These are phyloP conservation scores for Candida glaebosa DNA, from an alignment of 805 yeast genomes.

Conservation along the genomic window DNA sequence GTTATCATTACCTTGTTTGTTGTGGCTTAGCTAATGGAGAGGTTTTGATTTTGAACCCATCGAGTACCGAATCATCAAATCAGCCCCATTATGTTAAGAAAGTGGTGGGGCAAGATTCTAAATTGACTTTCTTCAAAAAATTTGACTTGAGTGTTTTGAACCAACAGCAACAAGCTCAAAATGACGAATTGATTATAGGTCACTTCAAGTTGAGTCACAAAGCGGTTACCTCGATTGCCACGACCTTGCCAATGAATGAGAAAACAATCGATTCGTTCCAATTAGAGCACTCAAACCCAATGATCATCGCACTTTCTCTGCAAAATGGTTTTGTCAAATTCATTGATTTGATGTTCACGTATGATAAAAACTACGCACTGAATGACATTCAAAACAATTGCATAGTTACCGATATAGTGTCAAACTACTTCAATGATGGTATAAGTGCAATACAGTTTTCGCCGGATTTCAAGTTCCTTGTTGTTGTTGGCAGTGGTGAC, in stretches of 20 bases:
- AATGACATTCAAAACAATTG: slow-evolving; percentile 18
- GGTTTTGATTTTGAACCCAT: slow-evolving; percentile 45
- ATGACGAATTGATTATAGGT: slow-evolving; percentile 31
- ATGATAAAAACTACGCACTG: slow-evolving; percentile 21
- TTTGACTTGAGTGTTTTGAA: slow-evolving; percentile 32
- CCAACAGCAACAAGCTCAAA: not conserved
- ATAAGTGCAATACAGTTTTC: slow-evolving; percentile 48
- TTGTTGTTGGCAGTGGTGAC: slow-evolving; percentile 55
- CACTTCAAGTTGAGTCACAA: slow-evolving; percentile 61
- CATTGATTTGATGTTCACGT: slow-evolving; percentile 45
- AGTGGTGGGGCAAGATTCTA: slow-evolving; percentile 24
- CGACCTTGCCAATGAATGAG: slow-evolving; percentile 21
- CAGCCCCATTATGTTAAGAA: slow-evolving; percentile 12
- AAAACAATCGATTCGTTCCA: slow-evolving; percentile 6
- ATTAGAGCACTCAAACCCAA: slow-evolving; percentile 32
- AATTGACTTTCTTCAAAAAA: slow-evolving; percentile 33
- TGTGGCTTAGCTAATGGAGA: slow-evolving; percentile 67
- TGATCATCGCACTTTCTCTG: slow-evolving; percentile 48
- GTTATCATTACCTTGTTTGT: slow-evolving; percentile 44
- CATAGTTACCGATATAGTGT: slow-evolving; percentile 48
- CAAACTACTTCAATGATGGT: slow-evolving; percentile 65
- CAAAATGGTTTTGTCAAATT: slow-evolving; percentile 65
- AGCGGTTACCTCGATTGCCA: slow-evolving; percentile 49
- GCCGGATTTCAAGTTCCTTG: slow-evolving; percentile 44
- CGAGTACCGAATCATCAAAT: slow-evolving; percentile 2